Conservation (phyloP, 2,329 filamentous ascomycete species). For the Helminthosporium solani region DNA sequence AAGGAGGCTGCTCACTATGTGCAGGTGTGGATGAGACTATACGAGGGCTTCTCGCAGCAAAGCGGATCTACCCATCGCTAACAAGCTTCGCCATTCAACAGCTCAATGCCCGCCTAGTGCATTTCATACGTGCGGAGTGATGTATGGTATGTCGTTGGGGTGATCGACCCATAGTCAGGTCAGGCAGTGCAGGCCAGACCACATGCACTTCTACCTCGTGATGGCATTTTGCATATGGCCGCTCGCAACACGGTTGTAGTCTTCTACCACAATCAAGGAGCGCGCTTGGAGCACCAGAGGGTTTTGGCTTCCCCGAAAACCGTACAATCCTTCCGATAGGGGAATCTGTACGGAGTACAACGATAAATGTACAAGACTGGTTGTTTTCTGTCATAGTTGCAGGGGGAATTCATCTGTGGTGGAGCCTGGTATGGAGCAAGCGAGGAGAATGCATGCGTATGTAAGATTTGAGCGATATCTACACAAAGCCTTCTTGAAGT, state of each 20-base stretch:
- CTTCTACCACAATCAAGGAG: conserved; percentile 10
- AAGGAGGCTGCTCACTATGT: conserved; percentile 26
- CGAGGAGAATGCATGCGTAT: no score
- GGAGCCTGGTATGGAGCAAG: no score
- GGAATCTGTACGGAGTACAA: no score
- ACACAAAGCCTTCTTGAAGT: conserved; percentile 6
- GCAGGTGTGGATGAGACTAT: conserved; percentile 7
- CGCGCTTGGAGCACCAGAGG: conserved; percentile 16
- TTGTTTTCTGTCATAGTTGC: conserved; percentile 5
- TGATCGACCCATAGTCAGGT: conserved; percentile 1
- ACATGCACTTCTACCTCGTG: conserved; percentile 7
- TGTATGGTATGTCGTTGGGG: neutral
- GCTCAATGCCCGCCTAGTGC: neutral
- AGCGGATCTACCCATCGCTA: conserved; percentile 2
- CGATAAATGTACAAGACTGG: conserved; percentile 9
- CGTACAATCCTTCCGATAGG: conserved; percentile 2
- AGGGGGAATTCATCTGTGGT: no score
- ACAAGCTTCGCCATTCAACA: neutral
- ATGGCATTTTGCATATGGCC: conserved; percentile 5
- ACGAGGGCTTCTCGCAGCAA: conserved; percentile 11
- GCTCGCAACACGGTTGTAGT: conserved; percentile 6
- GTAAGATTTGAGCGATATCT: conserved; percentile 13
- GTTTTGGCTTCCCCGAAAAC: conserved; percentile 13
- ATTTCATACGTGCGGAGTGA: neutral
- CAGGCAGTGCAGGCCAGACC: conserved; percentile 2